Conservation (phyloP, 441 rosid species). For the Biscutella laevigata region DNA sequence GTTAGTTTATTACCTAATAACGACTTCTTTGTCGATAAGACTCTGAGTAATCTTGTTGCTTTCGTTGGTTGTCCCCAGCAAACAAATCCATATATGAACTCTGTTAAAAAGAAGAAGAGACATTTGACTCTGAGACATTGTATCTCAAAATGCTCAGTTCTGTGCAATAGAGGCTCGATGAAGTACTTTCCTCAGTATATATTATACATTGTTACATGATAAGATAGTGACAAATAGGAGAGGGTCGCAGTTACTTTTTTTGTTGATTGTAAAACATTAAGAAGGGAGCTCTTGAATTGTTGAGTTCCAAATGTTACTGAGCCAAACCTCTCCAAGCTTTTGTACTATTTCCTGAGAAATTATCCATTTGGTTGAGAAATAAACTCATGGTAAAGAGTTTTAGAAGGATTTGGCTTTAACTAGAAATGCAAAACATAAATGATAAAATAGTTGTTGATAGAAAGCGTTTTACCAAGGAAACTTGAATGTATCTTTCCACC, state of each 20-base stretch:
- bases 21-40: background rate
- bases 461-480: conserved; percentile 44
- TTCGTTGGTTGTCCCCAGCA: background rate
- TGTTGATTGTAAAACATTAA: conserved; percentile 14
- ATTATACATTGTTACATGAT: conserved; percentile 17
- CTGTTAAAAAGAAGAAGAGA: background rate
- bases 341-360: conserved; percentile 21
- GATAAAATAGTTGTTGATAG: conserved; percentile 7
- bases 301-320: conserved; percentile 2
- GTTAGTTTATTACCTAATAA: background rate
- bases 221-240: conserved; percentile 9
- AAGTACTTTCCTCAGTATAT: conserved; percentile 10
- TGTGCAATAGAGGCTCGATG: conserved; percentile 13
- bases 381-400: background rate
- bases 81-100: background rate
- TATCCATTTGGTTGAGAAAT: conserved; percentile 15
- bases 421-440: background rate
- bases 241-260: conserved; percentile 2
- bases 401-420: background rate
- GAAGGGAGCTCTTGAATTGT: conserved; percentile 18
- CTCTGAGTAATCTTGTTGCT: background rate
- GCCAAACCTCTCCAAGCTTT: background rate
- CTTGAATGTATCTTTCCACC: conserved; percentile 88
- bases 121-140: background rate
- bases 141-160: conserved; percentile 16